These are phyloP conservation scores for Geranium rotundifolium DNA, from an alignment of 345 rosid species.

Conservation along the genomic window DNA sequence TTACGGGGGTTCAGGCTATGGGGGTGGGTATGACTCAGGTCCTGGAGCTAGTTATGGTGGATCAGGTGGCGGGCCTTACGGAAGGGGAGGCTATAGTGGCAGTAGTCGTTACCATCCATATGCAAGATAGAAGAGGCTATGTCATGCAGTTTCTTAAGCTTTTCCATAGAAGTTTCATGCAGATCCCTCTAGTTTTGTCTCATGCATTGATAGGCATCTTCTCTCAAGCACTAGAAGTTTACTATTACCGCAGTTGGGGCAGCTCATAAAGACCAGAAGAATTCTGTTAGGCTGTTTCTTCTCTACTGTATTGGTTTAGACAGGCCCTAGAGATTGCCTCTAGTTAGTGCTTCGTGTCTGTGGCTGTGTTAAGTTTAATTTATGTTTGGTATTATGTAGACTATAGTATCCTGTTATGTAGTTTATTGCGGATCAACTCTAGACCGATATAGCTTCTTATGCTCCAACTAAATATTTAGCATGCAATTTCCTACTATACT, in stretches of 20 bases:
- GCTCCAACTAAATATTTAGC: too few species aligned
- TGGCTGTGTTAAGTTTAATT: too few species aligned
- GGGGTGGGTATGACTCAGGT: constrained; percentile 67
- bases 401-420: too few species aligned
- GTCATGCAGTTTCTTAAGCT: constrained; percentile 29
- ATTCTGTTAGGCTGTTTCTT: too few species aligned
- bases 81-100: constrained; percentile 89
- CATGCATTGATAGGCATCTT: constrained; percentile 33
- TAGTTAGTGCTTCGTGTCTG: too few species aligned
- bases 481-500: too few species aligned
- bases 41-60: constrained; percentile 81
- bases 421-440: too few species aligned
- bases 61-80: constrained; percentile 54
- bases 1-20: constrained; percentile 47
- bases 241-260: constrained; percentile 20
- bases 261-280: constrained; percentile 1
- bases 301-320: too few species aligned
- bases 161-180: constrained; percentile 34
- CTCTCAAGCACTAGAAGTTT: constrained; percentile 29
- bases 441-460: too few species aligned
- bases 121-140: constrained; percentile 46
- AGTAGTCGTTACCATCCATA: constrained; percentile 96
- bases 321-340: too few species aligned
- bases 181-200: constrained; percentile 29
- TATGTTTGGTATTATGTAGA: too few species aligned